A percentile compares a stretch with the other conserved stretches of the same genome.
Evolutionary conservation across 2,329 filamentous ascomycete species (phyloP).

Genomic region (Neofusicoccum sp.): DNA sequence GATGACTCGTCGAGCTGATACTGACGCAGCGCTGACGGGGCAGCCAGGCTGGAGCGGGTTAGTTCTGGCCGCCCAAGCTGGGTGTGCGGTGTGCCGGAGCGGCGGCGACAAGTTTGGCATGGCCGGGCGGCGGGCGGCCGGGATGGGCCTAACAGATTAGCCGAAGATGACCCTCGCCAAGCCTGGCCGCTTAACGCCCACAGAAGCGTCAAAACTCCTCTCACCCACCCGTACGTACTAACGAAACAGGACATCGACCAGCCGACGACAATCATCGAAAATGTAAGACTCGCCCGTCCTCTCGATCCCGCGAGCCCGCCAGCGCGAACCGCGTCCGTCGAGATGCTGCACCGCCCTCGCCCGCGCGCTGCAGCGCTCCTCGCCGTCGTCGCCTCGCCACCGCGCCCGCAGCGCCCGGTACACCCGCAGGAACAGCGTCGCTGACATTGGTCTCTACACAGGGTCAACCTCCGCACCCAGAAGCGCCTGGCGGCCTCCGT

Average conservation of each 20-base stretch:
- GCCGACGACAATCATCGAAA: conserved; percentile 42
- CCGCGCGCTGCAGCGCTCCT: conserved; percentile 3
- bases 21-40: no score
- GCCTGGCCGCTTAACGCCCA: background rate
- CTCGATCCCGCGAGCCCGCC: conserved; percentile 21
- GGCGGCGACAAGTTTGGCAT: background rate
- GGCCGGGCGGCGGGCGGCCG: background rate
- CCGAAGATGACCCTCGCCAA: background rate
- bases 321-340: background rate
- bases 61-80: background rate
- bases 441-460: conserved; percentile 46
- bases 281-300: conserved; percentile 37
- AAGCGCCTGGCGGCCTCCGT: conserved; percentile 99
- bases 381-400: conserved; percentile 23
- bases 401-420: conserved; percentile 24
- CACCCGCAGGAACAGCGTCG: conserved; percentile 25
- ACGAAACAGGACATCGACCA: conserved; percentile 26
- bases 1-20: no score
- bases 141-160: background rate
- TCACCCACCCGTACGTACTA: conserved; percentile 12
- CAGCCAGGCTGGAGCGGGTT: background rate
- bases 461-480: conserved; percentile 99
- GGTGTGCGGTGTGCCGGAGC: no score
- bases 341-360: background rate
- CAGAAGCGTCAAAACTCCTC: conserved; percentile 16